These are phyloP conservation scores for Backusella australiensis DNA, from an alignment of 192 early-diverging fungal species.

Conservation along the genomic window DNA sequence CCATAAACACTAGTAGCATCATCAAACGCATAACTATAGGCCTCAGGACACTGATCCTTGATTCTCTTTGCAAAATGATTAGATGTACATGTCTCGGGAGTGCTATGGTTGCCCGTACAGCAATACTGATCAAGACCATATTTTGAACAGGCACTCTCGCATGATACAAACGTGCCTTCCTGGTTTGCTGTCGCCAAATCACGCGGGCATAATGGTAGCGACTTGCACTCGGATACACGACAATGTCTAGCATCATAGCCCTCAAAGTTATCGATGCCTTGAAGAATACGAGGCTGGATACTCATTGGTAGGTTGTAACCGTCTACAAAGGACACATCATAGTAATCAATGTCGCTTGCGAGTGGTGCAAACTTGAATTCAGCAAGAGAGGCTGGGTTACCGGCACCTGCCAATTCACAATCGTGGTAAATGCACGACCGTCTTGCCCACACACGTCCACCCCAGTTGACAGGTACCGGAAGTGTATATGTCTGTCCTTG, in stretches of 20 bases:
- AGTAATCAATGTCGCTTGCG: conserved; percentile 20
- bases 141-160: conserved; percentile 31
- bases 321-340: conserved; percentile 36
- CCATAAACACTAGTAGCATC: conserved; percentile 29
- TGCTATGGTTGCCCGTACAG: conserved; percentile 25
- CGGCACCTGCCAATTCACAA: conserved; percentile 11
- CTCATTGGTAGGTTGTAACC: conserved; percentile 31
- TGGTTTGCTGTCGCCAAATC: conserved; percentile 1
- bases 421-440: neutral
- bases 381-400: conserved; percentile 25
- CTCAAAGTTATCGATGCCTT: neutral
- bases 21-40: conserved; percentile 32
- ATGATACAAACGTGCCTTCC: conserved; percentile 14
- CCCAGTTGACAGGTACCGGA: conserved; percentile 1
- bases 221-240: neutral
- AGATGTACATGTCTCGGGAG: conserved; percentile 18
- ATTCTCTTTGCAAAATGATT: conserved; percentile 27
- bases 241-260: neutral
- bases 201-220: conserved; percentile 10
- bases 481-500: neutral
- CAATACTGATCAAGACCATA: conserved; percentile 26
- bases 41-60: conserved; percentile 25
- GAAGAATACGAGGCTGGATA: conserved; percentile 13
- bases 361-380: conserved; percentile 25
- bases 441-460: conserved; percentile 20